Conservation (phyloP, 176 grass and related monocot genomes). For the Lolium multiflorum region DNA sequence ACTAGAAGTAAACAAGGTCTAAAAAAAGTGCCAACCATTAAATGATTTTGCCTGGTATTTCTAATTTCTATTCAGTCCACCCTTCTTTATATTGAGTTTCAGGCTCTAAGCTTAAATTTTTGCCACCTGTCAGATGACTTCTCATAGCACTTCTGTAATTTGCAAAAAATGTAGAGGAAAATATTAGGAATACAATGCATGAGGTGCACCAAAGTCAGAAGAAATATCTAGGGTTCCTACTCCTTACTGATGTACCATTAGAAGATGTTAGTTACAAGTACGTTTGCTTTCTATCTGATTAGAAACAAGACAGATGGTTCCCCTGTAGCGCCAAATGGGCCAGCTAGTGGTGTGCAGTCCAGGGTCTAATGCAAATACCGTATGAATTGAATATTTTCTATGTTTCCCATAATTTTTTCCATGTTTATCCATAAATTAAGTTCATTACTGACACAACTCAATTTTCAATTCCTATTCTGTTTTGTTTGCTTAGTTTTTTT, state of each 20-base stretch:
- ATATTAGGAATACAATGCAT: not conserved
- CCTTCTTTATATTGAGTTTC: not conserved
- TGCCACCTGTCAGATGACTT: not conserved
- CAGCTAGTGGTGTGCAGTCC: not conserved
- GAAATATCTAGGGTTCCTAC: not conserved
- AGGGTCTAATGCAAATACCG: not conserved
- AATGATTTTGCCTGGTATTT: not conserved
- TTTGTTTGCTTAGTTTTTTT: conserved; percentile 1
- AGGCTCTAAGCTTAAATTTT: not conserved
- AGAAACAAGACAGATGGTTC: not conserved
- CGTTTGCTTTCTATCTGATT: not conserved
- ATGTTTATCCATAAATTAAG: too few species aligned
- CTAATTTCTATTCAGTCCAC: not conserved
- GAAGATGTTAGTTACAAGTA: not conserved
- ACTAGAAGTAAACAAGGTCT: too few species aligned
- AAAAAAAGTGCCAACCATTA: not conserved
- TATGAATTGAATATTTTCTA: not conserved
- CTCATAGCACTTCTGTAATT: not conserved
- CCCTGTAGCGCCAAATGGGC: not conserved
- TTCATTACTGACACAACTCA: not conserved
- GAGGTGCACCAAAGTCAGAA: not conserved
- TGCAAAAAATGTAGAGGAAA: not conserved
- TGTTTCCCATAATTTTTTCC: not conserved
- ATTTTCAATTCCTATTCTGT: not conserved
- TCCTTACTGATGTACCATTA: not conserved